phyloP scores from a whole-genome alignment of 176 grass and related monocot genomes.

The Otatea glauca region DNA sequence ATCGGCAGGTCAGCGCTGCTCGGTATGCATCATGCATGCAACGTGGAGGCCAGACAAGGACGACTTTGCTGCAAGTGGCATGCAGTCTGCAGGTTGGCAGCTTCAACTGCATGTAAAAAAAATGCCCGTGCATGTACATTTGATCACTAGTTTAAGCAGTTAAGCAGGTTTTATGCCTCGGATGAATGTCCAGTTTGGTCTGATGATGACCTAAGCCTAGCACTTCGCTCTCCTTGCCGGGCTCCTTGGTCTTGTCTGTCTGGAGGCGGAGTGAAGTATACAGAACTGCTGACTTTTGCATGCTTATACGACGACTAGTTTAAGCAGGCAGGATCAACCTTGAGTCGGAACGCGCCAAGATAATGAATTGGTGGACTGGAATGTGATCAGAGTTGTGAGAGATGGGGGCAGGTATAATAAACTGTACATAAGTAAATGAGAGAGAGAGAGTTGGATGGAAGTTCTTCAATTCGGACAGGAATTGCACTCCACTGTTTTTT shows the following conservation, averaged over 20 bases:
- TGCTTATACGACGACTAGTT: background rate
- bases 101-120: background rate
- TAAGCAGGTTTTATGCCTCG: background rate
- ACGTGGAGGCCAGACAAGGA: conserved; percentile 1
- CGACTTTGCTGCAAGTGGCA: conserved; percentile 34
- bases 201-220: conserved; percentile 13
- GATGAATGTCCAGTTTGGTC: conserved; percentile 1
- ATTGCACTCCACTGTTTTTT: background rate
- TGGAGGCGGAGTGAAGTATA: background rate
- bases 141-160: background rate
- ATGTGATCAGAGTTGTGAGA: background rate
- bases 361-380: background rate
- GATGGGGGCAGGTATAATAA: background rate
- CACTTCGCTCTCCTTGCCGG: background rate
- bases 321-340: background rate
- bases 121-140: background rate
- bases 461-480: background rate
- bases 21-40: conserved; percentile 14
- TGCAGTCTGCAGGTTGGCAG: background rate
- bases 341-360: background rate
- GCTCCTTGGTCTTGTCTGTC: background rate
- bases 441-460: background rate
- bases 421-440: too few relatives aligned
- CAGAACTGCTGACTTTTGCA: background rate
- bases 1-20: conserved; percentile 1